Base-by-base conservation (phyloP, 148 eudicot species). In the Pharnaceum exiguum region DNA sequence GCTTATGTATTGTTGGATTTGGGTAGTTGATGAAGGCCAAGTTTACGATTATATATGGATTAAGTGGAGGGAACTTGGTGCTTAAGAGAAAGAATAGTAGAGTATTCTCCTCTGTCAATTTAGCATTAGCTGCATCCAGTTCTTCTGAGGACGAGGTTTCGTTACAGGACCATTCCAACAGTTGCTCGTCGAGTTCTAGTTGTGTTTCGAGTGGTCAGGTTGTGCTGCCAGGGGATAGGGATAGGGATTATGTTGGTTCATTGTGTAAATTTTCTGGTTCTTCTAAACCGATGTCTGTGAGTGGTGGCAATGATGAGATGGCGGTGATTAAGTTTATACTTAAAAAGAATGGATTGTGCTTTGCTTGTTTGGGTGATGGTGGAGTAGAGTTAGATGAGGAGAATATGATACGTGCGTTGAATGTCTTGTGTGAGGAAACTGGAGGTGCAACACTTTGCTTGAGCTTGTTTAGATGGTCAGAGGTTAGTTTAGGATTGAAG, bases 21-120 rank as follows among this genome's bases (percentile, higher is more conserved):
- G 44, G 75, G 43, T 55, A 55, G 65, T 72, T 71, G 52, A 79
- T 79, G 84, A 79, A 67, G 71, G 72, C 64, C 30, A 46, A 51
- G n/a, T 66, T 65, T 59, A 54, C 33, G 11, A 24, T 66, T 23
- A 23, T 61, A 61, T 55, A 62, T 52, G 73, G 31, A 49, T 59
- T 46, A 32, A 43, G 48, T 58, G 26, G 17, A 46, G 62, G 64
- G 49, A 75, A 64, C 50, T n/a, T 64, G 43, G 24, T 72, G 11
- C 11, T 46, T 30, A 62, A 45, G 55, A 58, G 57, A 48, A 65
- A 40, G 11, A 57, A 27, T 23, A 42, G 51, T 39, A 65, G 73
- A 22, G 29, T 40, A 12, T 69, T 59, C 36, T 72, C 80, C 10
- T 75, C 67, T 51, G 26, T 42, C 30, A 62, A 25, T 55, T 53